phyloP scores from a whole-genome alignment of 1,139 yeast genomes.

The Meyerozyma smithsonii region DNA sequence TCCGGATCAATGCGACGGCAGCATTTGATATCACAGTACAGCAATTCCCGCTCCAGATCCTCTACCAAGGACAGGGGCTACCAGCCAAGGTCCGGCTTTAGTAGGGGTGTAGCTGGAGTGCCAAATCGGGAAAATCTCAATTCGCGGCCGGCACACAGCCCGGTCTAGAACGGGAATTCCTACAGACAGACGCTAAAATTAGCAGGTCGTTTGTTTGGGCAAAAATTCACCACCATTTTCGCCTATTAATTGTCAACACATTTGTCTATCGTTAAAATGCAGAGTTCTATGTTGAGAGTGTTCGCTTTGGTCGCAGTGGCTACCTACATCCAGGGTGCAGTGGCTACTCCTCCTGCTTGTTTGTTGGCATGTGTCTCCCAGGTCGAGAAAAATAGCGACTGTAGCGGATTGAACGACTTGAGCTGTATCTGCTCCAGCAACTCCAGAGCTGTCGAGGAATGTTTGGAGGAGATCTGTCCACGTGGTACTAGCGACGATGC shows the following conservation, averaged over 20 bases:
- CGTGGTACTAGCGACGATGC: slow-evolving; percentile 54
- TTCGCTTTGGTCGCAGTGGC: slow-evolving; percentile 50
- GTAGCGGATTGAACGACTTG: slow-evolving; percentile 57
- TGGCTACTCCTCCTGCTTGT: slow-evolving; percentile 87
- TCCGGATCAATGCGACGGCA: slow-evolving; percentile 44
- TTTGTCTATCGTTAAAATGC: slow-evolving; percentile 2
- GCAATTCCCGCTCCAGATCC: slow-evolving; percentile 32
- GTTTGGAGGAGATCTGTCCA: slow-evolving; percentile 68
- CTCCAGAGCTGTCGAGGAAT: slow-evolving; percentile 45
- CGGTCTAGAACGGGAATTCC: neutral
- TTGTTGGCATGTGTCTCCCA: slow-evolving; percentile 80
- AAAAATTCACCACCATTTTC: neutral
- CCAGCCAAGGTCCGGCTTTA: slow-evolving; percentile 34
- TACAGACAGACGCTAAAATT: slow-evolving; percentile 1
- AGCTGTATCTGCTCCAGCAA: slow-evolving; percentile 61
- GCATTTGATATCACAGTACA: slow-evolving; percentile 33
- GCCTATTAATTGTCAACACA: neutral
- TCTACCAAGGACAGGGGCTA: slow-evolving; percentile 41
- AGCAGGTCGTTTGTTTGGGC: slow-evolving; percentile 3
- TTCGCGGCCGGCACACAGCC: slow-evolving; percentile 2
- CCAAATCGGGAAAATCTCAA: neutral
- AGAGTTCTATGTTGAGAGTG: slow-evolving; percentile 22
- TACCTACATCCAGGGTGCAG: slow-evolving; percentile 42
- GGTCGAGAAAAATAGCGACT: slow-evolving; percentile 52
- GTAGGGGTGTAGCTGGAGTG: neutral